A percentile compares a stretch with the other conserved stretches of the same genome.
phyloP scores from a whole-genome alignment of 2,329 filamentous ascomycete species.

The Helicocarpus griseus region DNA sequence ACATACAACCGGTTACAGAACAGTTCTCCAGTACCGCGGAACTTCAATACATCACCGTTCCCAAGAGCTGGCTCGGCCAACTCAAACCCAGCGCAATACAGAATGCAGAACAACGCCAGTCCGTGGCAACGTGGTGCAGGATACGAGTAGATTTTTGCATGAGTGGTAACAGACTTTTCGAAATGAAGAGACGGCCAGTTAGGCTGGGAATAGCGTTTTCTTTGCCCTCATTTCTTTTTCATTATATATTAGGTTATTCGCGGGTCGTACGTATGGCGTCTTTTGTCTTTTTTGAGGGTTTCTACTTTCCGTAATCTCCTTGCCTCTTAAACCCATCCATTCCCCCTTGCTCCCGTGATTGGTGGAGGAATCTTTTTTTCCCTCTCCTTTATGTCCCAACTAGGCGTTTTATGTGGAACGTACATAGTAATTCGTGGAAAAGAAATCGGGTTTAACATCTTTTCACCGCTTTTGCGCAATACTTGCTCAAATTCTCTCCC shows the following conservation, averaged over 20 bases:
- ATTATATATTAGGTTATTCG: background rate
- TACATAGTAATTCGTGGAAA: background rate
- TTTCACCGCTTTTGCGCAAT: background rate
- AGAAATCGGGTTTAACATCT: background rate
- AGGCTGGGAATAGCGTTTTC: conserved; percentile 15
- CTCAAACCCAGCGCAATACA: conserved; percentile 24
- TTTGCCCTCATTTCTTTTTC: conserved; percentile 9
- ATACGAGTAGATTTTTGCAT: conserved; percentile 41
- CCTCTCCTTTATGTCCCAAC: background rate
- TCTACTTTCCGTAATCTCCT: background rate
- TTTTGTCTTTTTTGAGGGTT: background rate
- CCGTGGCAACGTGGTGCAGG: conserved; percentile 58
- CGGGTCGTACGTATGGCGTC: conserved; percentile 1
- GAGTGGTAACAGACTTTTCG: conserved; percentile 8
- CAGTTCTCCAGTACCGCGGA: conserved; percentile 25
- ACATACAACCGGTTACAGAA: conserved; percentile 25
- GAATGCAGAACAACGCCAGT: conserved; percentile 46
- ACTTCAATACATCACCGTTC: conserved; percentile 24
- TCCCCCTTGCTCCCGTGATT: background rate
- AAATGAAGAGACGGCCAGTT: conserved; percentile 30
- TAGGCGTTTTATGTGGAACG: background rate
- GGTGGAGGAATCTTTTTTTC: background rate
- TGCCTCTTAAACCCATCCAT: background rate
- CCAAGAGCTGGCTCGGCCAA: conserved; percentile 21
- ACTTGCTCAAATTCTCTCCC: background rate